Evolutionary conservation across 2,329 filamentous ascomycete species (phyloP), one percentile per base, ranked within the genome.

Genomic region (Alternaria infectoria): DNA sequence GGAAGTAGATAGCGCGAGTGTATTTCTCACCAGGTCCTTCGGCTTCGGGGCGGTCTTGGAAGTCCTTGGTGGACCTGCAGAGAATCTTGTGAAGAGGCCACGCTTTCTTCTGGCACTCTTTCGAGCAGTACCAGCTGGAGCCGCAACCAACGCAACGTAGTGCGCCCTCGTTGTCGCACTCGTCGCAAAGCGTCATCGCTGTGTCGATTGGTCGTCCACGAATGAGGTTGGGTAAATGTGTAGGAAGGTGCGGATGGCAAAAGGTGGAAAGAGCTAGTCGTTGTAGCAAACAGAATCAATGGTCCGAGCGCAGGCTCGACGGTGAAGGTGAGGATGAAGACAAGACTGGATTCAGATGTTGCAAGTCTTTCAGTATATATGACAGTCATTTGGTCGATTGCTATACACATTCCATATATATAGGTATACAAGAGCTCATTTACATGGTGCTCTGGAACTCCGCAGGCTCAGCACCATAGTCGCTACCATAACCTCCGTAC

Each of bases 401-500:
- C 21, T 23, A 23, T 5, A 23, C 5, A 23, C 21, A 5, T 23
- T 23, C 21, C 21, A 23, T 23, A 23, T 5, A 23, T 1, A 4
- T 23, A 23, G 21, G 9, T 19, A 21, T 13, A 8, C 17, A 12
- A 5, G 21, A 23, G n/a, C 21, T 4, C 17, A 13, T 40, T 44
- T 13, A 54, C 30, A 54, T 30, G n/a, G 21, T 12, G 21, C 7
- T 12, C n/a, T 44, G 44, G n/a, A 19, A 12, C 2, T 19, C 15
- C 17, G 54, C 43, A 36, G 54, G 43, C 26, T 46, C 40, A 26
- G 28, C 44, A 2, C 40, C 54, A 13, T 56, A 56, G 2, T 23
- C 54, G 19, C 59, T 54, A 9, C 69, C 71, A 55, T 65, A 74
- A 2, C 71, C 73, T 2, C 58, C 65, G 9, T 67, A 65, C 60